Evolutionary conservation across 169 alveolate genomes (phyloP).

Genomic region (Plasmodium gallinaceum): DNA sequence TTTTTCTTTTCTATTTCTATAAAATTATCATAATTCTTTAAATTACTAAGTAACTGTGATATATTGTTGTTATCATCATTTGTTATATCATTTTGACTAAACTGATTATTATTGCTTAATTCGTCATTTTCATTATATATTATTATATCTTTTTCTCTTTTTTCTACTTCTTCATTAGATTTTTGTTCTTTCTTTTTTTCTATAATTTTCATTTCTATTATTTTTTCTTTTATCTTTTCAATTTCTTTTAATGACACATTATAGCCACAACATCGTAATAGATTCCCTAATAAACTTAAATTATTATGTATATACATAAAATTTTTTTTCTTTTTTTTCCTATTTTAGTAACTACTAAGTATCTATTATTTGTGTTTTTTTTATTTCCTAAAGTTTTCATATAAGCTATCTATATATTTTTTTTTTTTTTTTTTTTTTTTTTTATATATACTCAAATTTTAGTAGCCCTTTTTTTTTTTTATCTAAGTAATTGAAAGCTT

Average conservation of each 20-base stretch:
- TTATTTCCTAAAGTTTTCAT: neutral
- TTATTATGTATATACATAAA: neutral
- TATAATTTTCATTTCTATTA: conserved; percentile 38
- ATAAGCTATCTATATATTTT: conserved; percentile 1
- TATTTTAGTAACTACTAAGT: no score
- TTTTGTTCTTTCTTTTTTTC: conserved; percentile 8
- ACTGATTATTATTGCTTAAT: neutral
- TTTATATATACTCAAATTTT: conserved; percentile 30
- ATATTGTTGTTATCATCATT: conserved; percentile 34
- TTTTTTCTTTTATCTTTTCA: conserved; percentile 54
- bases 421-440: neutral
- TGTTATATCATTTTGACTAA: neutral
- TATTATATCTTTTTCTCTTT: neutral
- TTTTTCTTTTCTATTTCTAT: conserved; percentile 71
- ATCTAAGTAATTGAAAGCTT: conserved; percentile 70
- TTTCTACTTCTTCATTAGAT: neutral
- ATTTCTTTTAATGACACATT: conserved; percentile 69
- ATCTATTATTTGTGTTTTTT: neutral
- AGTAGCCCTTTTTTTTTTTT: conserved; percentile 67
- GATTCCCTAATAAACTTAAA: conserved; percentile 54
- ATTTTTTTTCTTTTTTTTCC: no score
- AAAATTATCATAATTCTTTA: conserved; percentile 67
- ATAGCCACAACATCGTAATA: conserved; percentile 67
- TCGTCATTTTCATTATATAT: neutral
- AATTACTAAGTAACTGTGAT: conserved; percentile 55